phyloP scores from a whole-genome alignment of 495 filamentous ascomycete species.

The Beverwykella pulmonaria region DNA sequence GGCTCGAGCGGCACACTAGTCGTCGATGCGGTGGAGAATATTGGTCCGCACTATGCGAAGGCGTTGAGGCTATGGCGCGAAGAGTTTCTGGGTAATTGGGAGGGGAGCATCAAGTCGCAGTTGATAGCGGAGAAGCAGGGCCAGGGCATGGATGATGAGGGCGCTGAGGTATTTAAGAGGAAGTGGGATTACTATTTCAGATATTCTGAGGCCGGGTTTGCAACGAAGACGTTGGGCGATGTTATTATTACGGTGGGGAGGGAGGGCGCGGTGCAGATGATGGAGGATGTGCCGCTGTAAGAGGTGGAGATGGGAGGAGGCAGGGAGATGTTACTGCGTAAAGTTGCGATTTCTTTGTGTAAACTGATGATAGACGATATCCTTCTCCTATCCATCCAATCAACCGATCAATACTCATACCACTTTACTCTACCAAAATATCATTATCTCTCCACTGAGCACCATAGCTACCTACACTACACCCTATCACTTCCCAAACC shows the following conservation, averaged over 20 bases:
- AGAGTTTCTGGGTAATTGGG: conserved; percentile 63
- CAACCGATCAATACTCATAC: not conserved
- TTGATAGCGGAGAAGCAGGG: conserved; percentile 53
- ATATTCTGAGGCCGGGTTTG: conserved; percentile 73
- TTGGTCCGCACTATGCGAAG: conserved; percentile 71
- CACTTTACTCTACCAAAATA: not conserved
- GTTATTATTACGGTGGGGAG: conserved; percentile 67
- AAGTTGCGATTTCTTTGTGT: not conserved
- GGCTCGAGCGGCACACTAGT: conserved; percentile 62
- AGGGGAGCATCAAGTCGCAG: conserved; percentile 57
- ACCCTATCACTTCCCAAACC: not conserved
- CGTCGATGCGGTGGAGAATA: conserved; percentile 66
- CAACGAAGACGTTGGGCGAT: conserved; percentile 69
- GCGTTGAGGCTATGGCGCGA: conserved; percentile 68
- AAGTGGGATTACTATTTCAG: conserved; percentile 80
- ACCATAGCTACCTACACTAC: not conserved
- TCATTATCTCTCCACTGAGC: not conserved
- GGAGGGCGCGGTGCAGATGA: conserved; percentile 67
- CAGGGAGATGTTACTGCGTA: not conserved
- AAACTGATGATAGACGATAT: not conserved
- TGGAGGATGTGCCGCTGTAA: conserved; percentile 65
- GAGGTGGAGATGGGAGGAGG: not conserved
- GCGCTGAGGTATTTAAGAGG: conserved; percentile 64
- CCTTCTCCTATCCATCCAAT: not conserved
- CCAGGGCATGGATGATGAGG: conserved; percentile 56